Evolutionary conservation across 2,329 filamentous ascomycete genomes (phyloP).

Genomic region (Tolypocladium capitatum): DNA sequence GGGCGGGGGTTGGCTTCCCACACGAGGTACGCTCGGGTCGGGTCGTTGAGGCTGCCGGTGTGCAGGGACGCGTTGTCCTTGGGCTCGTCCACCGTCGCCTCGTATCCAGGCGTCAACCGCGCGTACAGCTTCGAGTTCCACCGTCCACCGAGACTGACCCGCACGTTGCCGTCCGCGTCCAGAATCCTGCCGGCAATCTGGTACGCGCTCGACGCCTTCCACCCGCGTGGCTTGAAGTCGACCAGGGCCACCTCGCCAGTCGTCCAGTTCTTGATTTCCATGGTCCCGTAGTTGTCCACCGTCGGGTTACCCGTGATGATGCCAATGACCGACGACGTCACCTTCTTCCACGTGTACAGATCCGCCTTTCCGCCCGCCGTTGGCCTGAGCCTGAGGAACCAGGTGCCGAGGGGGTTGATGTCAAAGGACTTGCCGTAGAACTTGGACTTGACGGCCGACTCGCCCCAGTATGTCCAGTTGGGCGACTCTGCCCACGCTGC

Average conservation of each 20-base stretch:
- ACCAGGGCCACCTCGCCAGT: slow-evolving; percentile 82
- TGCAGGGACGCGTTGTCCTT: slow-evolving; percentile 24
- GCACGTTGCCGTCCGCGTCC: slow-evolving; percentile 64
- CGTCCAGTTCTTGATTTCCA: slow-evolving; percentile 96
- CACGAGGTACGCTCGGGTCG: slow-evolving; percentile 70
- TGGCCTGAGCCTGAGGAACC: slow-evolving; percentile 82
- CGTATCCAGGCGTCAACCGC: slow-evolving; percentile 79
- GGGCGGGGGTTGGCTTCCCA: slow-evolving; percentile 84
- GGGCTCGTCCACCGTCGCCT: slow-evolving; percentile 54
- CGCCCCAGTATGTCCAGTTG: slow-evolving; percentile 95
- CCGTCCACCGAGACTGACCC: slow-evolving; percentile 80
- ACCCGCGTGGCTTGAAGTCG: slow-evolving; percentile 90
- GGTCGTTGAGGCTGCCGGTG: slow-evolving; percentile 44
- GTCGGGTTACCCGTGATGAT: slow-evolving; percentile 95
- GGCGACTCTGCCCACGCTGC: slow-evolving; percentile 86
- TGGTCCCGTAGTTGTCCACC: slow-evolving; percentile 94
- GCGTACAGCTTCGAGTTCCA: slow-evolving; percentile 99
- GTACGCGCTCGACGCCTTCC: slow-evolving; percentile 88
- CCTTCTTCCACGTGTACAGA: slow-evolving; percentile 97
- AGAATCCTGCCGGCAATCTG: slow-evolving; percentile 78
- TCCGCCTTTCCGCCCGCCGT: slow-evolving; percentile 64
- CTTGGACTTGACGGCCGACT: slow-evolving; percentile 88
- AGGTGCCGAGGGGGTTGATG: slow-evolving; percentile 89
- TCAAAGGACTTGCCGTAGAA: slow-evolving; percentile 98
- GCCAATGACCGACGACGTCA: slow-evolving; percentile 91